Evolutionary conservation across 148 eudicot genomes (phyloP), one percentile per base, ranked within the genome.

Genomic region (Polygonum maritimum): DNA sequence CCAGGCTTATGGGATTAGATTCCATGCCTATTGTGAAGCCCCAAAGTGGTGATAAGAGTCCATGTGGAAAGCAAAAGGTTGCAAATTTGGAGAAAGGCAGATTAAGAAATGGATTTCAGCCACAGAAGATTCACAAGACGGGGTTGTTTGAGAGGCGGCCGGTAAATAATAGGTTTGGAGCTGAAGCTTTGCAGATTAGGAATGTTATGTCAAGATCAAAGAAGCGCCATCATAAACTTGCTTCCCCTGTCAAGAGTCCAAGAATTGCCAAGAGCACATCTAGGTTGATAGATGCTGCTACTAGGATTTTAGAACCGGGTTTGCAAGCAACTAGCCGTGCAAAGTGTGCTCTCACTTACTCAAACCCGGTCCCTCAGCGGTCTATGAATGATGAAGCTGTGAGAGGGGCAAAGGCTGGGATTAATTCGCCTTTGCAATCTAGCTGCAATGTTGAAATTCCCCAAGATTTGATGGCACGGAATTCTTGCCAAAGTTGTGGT

Each of bases 1-100:
- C 95, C 81, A 89, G 91, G 87, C 89, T 96, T 73, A 96, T 96
- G 99, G 99, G 99, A 0, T 88, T 96, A 78, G 99, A 96, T 38
- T 82, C 93, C 48, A 78, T 96, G 93, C 98, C 99, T 39, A 80
- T 70, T 76, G 78, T 67, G n/a, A 79, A 80, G 35, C 76, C 79
- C 62, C 78, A 81, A 55, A 78, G 80, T 60, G 63, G 82, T 2
- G 80, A 74, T 75, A 84, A 86, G 76, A 80, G 48, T 80, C 58
- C 78, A 4, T 41, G 6, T 41, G 45, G 47, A 7, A 44, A 44
- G 9, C 47, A 44, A 77, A 79, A 80, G 38, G 40, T n/a, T 18
- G 47, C 35, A 65, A 79, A 71, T 77, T 80, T 81, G 31, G 89
- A 84, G 62, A 85, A 88, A 74, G 86, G 77, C 18, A 84, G 79